Conservation (phyloP, 2,329 filamentous ascomycete genomes). For the Scortechinia acanthostroma region DNA sequence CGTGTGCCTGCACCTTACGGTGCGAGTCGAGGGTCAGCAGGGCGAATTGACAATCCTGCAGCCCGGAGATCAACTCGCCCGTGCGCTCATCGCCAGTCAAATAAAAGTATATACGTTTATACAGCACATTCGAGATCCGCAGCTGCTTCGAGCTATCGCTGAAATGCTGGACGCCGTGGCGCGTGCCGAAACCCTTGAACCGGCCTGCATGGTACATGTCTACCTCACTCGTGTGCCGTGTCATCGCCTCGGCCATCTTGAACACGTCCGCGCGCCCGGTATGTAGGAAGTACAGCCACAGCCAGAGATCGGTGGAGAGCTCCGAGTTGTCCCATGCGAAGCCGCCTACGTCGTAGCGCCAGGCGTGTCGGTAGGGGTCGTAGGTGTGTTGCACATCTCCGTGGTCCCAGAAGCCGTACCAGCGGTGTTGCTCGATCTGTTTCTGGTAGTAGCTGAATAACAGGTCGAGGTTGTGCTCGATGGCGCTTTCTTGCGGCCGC, state of each 20-base stretch:
- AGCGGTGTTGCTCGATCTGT: conserved; percentile 46
- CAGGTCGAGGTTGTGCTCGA: conserved; percentile 46
- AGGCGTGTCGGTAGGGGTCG: conserved; percentile 46
- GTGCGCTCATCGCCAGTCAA: conserved; percentile 47
- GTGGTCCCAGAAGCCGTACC: conserved; percentile 58
- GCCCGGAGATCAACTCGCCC: conserved; percentile 42
- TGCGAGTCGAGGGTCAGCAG: conserved; percentile 4
- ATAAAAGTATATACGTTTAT: conserved; percentile 48
- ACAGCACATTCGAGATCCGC: conserved; percentile 49
- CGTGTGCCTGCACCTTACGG: conserved; percentile 3
- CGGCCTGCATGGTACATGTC: conserved; percentile 53
- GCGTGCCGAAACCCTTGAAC: conserved; percentile 51
- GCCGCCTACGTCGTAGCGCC: conserved; percentile 57
- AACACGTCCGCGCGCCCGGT: conserved; percentile 49
- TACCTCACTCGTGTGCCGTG: conserved; percentile 51
- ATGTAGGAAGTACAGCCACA: conserved; percentile 56
- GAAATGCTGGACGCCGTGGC: conserved; percentile 57
- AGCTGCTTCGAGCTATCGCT: conserved; percentile 54
- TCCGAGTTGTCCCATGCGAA: conserved; percentile 63
- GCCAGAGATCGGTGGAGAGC: conserved; percentile 52
- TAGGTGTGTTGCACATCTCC: conserved; percentile 60
- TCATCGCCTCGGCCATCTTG: conserved; percentile 48
- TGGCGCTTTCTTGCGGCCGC: conserved; percentile 11
- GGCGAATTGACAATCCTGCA: background rate
- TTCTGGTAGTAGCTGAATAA: conserved; percentile 44